Percentiles rank a stretch among this genome's conserved stretches.
phyloP scores from a whole-genome alignment of 192 early-diverging fungal genomes.

The Nowakowskiella sp. region DNA sequence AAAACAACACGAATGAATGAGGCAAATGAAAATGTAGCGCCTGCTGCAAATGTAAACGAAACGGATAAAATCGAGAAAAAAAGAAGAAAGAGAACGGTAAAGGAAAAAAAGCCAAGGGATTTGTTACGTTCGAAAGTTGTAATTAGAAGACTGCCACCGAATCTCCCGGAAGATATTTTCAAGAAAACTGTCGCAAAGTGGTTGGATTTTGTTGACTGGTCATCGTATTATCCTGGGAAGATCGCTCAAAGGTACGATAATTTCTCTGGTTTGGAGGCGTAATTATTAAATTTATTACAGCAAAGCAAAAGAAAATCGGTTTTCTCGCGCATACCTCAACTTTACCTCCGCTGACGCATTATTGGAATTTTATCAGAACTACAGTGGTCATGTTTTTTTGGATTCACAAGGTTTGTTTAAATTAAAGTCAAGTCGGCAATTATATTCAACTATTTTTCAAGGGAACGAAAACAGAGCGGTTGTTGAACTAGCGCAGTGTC shows the following conservation, averaged over 20 bases:
- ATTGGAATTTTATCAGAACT: conserved; percentile 64
- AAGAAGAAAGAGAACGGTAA: conserved; percentile 7
- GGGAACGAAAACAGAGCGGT: conserved; percentile 63
- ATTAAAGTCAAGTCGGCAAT: background rate
- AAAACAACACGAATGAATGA: too few relatives aligned
- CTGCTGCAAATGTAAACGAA: too few relatives aligned
- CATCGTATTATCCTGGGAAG: conserved; percentile 59
- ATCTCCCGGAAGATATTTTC: conserved; percentile 65
- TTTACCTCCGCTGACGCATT: conserved; percentile 61
- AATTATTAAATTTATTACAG: conserved; percentile 26
- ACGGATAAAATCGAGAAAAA: too few relatives aligned
- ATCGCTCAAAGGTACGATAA: conserved; percentile 59
- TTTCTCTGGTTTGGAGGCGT: background rate
- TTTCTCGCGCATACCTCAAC: conserved; percentile 68
- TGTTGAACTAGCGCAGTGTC: conserved; percentile 76
- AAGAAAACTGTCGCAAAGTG: conserved; percentile 50
- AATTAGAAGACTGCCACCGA: conserved; percentile 67
- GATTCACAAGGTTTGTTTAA: conserved; percentile 48
- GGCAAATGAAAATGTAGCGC: too few relatives aligned
- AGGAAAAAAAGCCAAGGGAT: conserved; percentile 2
- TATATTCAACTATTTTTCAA: conserved; percentile 15
- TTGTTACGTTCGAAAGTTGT: conserved; percentile 63
- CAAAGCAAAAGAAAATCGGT: conserved; percentile 61
- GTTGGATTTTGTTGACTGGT: conserved; percentile 40
- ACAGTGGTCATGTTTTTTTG: conserved; percentile 68